Conservation (phyloP, 2,329 filamentous ascomycete species). For the Sarocladium strictum region DNA sequence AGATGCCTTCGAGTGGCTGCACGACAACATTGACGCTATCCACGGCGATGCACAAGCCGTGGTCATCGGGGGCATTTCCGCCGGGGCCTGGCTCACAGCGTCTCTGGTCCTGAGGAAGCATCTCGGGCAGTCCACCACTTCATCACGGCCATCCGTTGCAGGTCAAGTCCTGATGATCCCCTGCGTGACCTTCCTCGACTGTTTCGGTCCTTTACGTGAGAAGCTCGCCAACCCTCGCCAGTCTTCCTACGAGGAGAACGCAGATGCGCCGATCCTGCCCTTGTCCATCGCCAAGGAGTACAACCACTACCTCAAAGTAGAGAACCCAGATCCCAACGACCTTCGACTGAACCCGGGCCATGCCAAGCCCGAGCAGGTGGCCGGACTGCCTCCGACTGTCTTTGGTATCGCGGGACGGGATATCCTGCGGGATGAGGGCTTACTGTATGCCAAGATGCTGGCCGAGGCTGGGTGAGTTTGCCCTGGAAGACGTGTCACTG, state of each 20-base stretch:
- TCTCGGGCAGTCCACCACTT: constrained; percentile 19
- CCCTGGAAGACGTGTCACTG: no score
- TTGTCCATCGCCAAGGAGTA: constrained; percentile 20
- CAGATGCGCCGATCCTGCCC: constrained; percentile 43
- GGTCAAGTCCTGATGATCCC: constrained; percentile 49
- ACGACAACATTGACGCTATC: constrained; percentile 17
- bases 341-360: constrained; percentile 28
- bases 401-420: constrained; percentile 41
- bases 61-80: constrained; percentile 42
- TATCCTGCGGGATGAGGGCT: constrained; percentile 41
- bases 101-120: constrained; percentile 30
- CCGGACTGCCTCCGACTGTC: constrained; percentile 35
- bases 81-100: constrained; percentile 38
- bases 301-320: constrained; percentile 21
- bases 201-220: constrained; percentile 20
- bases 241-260: constrained; percentile 39
- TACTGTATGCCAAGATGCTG: constrained; percentile 39
- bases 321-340: constrained; percentile 22
- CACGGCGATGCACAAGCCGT: constrained; percentile 20
- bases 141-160: constrained; percentile 25
- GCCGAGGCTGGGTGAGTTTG: constrained; percentile 36
- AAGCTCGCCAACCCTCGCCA: constrained; percentile 30
- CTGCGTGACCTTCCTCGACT: constrained; percentile 23
- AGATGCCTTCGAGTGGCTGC: constrained; percentile 50
- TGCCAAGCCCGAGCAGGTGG: constrained; percentile 24